A percentile compares a stretch with the other conserved stretches of the same genome.
These are phyloP conservation scores for Ophiostoma quercus DNA, from an alignment of 2,329 filamentous ascomycete species.

Conservation along the genomic window DNA sequence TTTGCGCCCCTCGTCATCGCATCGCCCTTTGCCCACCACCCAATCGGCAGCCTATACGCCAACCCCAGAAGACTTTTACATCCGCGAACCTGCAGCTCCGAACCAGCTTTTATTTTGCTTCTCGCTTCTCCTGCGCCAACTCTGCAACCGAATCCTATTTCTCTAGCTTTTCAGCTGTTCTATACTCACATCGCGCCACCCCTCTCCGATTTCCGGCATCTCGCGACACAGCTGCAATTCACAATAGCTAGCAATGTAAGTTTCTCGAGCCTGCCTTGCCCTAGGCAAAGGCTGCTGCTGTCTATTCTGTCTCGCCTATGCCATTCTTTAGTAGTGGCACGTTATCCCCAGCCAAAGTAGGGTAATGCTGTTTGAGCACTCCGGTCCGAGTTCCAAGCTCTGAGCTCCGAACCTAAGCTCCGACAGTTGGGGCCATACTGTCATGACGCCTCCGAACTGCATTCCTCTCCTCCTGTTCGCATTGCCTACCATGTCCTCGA, in stretches of 20 bases:
- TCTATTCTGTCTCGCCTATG: neutral
- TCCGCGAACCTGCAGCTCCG: neutral
- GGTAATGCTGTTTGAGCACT: neutral
- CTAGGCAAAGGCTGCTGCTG: neutral
- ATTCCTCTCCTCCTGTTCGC: neutral
- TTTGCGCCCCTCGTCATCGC: neutral
- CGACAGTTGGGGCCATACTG: neutral
- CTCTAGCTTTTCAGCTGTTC: neutral
- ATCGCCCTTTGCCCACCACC: neutral
- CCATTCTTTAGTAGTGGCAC: neutral
- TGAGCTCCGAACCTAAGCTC: neutral
- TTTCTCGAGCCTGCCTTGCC: neutral
- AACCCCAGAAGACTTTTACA: conserved; percentile 5
- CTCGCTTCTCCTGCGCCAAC: neutral
- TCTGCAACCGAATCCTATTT: neutral
- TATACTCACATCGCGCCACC: neutral
- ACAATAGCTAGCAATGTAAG: conserved; percentile 1
- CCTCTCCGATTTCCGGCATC: neutral
- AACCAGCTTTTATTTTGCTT: neutral
- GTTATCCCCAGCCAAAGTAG: neutral
- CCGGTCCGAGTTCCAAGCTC: neutral
- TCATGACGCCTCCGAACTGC: neutral
- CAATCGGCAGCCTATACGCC: neutral
- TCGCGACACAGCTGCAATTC: neutral
- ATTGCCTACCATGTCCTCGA: neutral